Evolutionary conservation across 2,329 filamentous ascomycete genomes (phyloP).

Genomic region (Penicillium freii): DNA sequence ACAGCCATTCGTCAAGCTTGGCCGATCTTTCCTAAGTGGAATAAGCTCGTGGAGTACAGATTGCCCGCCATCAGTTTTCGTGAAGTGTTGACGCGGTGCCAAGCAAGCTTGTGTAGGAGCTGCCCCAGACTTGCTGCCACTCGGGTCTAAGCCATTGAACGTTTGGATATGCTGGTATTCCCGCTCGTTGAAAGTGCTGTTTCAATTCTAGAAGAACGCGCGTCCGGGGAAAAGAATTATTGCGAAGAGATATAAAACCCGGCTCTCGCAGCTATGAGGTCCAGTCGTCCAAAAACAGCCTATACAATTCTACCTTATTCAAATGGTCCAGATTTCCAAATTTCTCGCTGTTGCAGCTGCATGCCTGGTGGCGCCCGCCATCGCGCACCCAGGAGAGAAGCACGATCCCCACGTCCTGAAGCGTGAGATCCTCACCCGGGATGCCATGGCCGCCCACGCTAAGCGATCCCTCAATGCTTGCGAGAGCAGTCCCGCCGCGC

Average conservation of each 20-base stretch:
- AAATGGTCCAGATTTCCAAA: constrained; percentile 27
- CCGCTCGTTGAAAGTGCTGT: too few species aligned
- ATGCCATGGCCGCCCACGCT: constrained; percentile 25
- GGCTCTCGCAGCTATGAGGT: background rate
- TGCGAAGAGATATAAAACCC: constrained; percentile 2
- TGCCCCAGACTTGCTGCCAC: background rate
- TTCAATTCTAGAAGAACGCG: too few species aligned
- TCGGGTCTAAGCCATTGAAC: background rate
- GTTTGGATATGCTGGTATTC: background rate
- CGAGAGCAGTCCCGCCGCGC: constrained; percentile 23
- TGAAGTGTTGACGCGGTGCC: constrained; percentile 16
- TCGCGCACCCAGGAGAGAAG: constrained; percentile 35
- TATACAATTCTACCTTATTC: background rate
- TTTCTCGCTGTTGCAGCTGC: constrained; percentile 33
- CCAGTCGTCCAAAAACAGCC: too few species aligned
- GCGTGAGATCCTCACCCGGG: constrained; percentile 30
- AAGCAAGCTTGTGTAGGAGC: constrained; percentile 5
- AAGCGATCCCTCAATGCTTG: constrained; percentile 28
- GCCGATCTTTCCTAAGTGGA: constrained; percentile 6
- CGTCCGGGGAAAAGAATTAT: too few species aligned
- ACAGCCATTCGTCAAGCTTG: background rate
- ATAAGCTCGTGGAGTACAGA: constrained; percentile 17
- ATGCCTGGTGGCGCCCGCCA: constrained; percentile 25
- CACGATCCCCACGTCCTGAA: constrained; percentile 30
- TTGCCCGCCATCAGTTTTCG: background rate